Conservation (phyloP, 495 filamentous ascomycete genomes). For the Hypomontagnella monticulosa region DNA sequence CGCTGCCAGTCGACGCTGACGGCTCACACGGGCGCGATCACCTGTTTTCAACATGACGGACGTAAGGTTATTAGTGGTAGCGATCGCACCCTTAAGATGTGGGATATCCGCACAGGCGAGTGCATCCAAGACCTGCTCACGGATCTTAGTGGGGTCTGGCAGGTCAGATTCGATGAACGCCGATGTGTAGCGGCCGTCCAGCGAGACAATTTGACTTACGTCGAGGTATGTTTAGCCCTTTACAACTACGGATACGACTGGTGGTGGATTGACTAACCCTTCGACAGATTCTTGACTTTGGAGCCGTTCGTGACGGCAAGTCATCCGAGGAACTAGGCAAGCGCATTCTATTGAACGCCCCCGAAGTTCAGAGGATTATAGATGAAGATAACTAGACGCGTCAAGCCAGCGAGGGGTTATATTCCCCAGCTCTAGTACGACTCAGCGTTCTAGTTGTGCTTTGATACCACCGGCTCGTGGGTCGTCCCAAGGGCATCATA, state of each 20-base stretch:
- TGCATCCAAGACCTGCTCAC: slow-evolving; percentile 94
- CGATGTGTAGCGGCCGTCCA: slow-evolving; percentile 97
- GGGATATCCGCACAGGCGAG: slow-evolving; percentile 91
- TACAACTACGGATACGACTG: not conserved
- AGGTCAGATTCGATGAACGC: slow-evolving; percentile 96
- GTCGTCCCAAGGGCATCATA: too few species aligned
- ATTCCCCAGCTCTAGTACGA: not conserved
- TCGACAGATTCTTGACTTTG: slow-evolving; percentile 85
- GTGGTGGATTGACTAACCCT: slow-evolving; percentile 10
- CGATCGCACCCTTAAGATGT: slow-evolving; percentile 97
- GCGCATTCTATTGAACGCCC: slow-evolving; percentile 79
- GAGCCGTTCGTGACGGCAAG: slow-evolving; percentile 83
- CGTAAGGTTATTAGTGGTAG: slow-evolving; percentile 97
- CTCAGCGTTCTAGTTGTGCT: not conserved
- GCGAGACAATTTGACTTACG: slow-evolving; percentile 88
- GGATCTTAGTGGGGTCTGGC: slow-evolving; percentile 97
- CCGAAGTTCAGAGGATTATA: slow-evolving; percentile 59
- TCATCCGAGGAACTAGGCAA: slow-evolving; percentile 78
- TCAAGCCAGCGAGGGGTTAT: not conserved
- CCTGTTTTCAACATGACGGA: slow-evolving; percentile 98
- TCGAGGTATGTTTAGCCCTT: slow-evolving; percentile 75
- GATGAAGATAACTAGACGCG: slow-evolving; percentile 52
- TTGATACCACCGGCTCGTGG: not conserved
- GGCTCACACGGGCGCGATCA: slow-evolving; percentile 96
- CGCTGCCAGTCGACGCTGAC: slow-evolving; percentile 88